Conservation (phyloP, 495 filamentous ascomycete species). For the Talaromyces nanjingensis region DNA sequence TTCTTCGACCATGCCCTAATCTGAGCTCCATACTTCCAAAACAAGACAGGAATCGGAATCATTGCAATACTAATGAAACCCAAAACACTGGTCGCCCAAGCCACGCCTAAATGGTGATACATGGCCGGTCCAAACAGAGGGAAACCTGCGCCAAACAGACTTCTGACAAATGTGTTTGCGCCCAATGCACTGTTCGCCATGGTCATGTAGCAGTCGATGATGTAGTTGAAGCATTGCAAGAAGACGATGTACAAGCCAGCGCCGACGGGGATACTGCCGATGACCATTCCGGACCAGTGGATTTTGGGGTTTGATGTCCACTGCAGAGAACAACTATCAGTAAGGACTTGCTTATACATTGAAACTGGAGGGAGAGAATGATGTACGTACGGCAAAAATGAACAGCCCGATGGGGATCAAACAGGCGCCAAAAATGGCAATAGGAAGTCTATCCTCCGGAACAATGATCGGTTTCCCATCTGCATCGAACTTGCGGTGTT, state of each 20-base stretch:
- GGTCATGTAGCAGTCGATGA: slow-evolving; percentile 69
- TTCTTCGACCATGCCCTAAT: slow-evolving; percentile 18
- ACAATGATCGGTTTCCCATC: slow-evolving; percentile 16
- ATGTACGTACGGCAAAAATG: slow-evolving; percentile 34
- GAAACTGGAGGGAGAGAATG: neutral
- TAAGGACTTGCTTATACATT: neutral
- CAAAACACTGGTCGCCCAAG: slow-evolving; percentile 38
- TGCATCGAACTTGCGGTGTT: slow-evolving; percentile 17
- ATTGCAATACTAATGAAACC: slow-evolving; percentile 36
- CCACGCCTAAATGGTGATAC: slow-evolving; percentile 31
- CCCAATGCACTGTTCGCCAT: slow-evolving; percentile 65
- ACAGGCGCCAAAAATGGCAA: slow-evolving; percentile 42
- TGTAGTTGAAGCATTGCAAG: slow-evolving; percentile 64
- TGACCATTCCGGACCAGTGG: slow-evolving; percentile 27
- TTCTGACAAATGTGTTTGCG: slow-evolving; percentile 52
- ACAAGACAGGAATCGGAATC: slow-evolving; percentile 32
- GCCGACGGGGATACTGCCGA: slow-evolving; percentile 58
- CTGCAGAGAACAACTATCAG: neutral
- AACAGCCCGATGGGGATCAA: slow-evolving; percentile 47
- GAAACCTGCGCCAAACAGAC: slow-evolving; percentile 52
- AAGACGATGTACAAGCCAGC: slow-evolving; percentile 61
- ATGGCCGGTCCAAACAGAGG: slow-evolving; percentile 37
- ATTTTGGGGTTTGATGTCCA: slow-evolving; percentile 39
- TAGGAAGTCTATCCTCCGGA: slow-evolving; percentile 45
- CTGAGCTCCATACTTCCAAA: slow-evolving; percentile 27